phyloP scores from a whole-genome alignment of 768 basidiomycete species.

The Tubosaeta brunneosetosa region DNA sequence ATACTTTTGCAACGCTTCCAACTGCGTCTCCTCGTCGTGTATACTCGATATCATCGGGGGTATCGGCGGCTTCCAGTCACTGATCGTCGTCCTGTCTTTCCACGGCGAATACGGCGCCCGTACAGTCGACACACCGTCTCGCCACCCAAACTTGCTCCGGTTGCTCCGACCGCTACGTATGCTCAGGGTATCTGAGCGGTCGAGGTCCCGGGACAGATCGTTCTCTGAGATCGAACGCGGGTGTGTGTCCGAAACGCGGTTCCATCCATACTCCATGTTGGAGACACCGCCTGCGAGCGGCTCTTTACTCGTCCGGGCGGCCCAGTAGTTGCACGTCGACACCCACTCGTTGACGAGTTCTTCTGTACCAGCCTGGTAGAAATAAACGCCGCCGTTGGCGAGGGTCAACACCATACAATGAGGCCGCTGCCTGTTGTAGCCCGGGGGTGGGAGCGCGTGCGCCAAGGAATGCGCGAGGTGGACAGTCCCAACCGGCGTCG shows the following conservation, averaged over 20 bases:
- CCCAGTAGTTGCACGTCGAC: conserved; percentile 99
- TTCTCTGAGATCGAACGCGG: conserved; percentile 55
- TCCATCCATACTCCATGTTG: conserved; percentile 99
- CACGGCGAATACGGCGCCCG: conserved; percentile 68
- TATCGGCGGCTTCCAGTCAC: conserved; percentile 92
- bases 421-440: conserved; percentile 86
- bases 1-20: conserved; percentile 86
- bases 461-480: conserved; percentile 84
- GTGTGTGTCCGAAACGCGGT: conserved; percentile 59
- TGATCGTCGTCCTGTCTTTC: conserved; percentile 71
- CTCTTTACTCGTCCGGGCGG: conserved; percentile 91
- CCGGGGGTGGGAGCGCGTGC: conserved; percentile 83
- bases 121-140: conserved; percentile 61
- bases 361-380: conserved; percentile 98
- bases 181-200: conserved; percentile 59
- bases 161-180: conserved; percentile 71
- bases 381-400: conserved; percentile 86
- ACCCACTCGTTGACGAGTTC: conserved; percentile 99
- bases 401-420: conserved; percentile 93
- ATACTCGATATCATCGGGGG: conserved; percentile 78
- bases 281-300: conserved; percentile 94
- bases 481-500: conserved; percentile 76
- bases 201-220: conserved; percentile 47
- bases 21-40: conserved; percentile 89
- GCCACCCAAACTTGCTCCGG: conserved; percentile 70